Conservation (phyloP, 2,329 filamentous ascomycete genomes). For the Alternaria dauci region DNA sequence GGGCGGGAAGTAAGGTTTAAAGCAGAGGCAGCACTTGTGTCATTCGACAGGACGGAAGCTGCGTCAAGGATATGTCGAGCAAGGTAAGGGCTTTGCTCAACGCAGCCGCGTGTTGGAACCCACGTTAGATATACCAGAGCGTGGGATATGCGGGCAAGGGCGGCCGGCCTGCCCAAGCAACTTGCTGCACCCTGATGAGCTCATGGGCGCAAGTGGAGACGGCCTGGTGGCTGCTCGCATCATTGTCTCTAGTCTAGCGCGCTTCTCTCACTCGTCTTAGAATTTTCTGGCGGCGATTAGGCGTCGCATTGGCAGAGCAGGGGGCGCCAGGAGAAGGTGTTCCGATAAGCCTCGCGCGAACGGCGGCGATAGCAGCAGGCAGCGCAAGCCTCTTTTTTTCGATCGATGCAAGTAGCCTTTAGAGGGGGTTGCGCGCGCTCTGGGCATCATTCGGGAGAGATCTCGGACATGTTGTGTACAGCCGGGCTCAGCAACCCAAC, state of each 20-base stretch:
- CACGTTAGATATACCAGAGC: slow-evolving; percentile 20
- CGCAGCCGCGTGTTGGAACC: slow-evolving; percentile 10
- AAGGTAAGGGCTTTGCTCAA: slow-evolving; percentile 7
- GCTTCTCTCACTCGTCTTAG: slow-evolving; percentile 7
- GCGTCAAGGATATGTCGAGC: background rate
- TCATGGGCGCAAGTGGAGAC: slow-evolving; percentile 24
- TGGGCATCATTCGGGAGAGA: background rate
- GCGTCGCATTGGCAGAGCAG: slow-evolving; percentile 4
- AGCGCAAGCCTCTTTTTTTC: slow-evolving; percentile 7
- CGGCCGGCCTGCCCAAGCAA: slow-evolving; percentile 21
- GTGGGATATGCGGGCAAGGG: slow-evolving; percentile 34
- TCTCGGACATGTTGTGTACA: background rate
- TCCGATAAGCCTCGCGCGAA: slow-evolving; percentile 35
- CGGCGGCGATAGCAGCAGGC: slow-evolving; percentile 28
- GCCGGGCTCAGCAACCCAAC: background rate
- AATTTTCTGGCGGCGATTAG: slow-evolving; percentile 22
- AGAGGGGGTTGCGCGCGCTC: background rate
- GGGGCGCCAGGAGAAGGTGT: slow-evolving; percentile 35
- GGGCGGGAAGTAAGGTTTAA: slow-evolving; percentile 6
- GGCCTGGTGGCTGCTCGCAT: slow-evolving; percentile 14
- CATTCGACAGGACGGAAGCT: slow-evolving; percentile 4
- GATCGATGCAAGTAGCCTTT: background rate
- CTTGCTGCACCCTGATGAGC: slow-evolving; percentile 22
- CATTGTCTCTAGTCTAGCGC: slow-evolving; percentile 13
- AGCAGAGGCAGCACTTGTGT: background rate